phyloP scores from a whole-genome alignment of 2,329 filamentous ascomycete genomes.

The Trichoderma sp. region DNA sequence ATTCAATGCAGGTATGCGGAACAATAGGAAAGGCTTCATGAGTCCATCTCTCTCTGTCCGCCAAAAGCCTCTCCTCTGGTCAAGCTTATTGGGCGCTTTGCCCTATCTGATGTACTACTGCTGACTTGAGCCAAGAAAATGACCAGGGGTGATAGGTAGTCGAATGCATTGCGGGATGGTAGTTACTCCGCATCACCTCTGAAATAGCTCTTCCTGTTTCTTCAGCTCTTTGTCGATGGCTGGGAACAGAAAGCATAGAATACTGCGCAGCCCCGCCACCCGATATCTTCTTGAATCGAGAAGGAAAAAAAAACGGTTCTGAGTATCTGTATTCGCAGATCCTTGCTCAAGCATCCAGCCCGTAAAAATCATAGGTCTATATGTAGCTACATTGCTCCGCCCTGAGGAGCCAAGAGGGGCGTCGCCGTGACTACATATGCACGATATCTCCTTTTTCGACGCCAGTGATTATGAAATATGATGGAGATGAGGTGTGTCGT shows the following conservation, averaged over 20 bases:
- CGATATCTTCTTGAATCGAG: neutral
- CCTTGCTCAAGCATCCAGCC: neutral
- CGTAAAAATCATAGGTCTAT: neutral
- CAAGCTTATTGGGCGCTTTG: neutral
- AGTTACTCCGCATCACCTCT: neutral
- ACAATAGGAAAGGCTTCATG: neutral
- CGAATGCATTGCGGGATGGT: neutral
- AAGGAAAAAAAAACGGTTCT: neutral
- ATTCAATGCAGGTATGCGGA: neutral
- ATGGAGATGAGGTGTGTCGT: neutral
- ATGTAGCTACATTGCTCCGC: neutral
- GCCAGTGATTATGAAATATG: neutral
- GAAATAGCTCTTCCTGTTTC: neutral
- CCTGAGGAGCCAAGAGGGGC: constrained; percentile 15
- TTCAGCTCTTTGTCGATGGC: too few relatives aligned
- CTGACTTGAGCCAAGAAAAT: neutral
- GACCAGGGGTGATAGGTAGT: neutral
- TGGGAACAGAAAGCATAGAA: neutral
- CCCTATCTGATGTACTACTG: neutral
- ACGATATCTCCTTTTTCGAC: neutral
- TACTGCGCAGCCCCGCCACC: neutral
- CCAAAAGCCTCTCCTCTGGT: neutral
- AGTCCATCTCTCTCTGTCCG: neutral
- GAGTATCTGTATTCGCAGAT: neutral
- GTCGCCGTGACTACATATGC: constrained; percentile 18